phyloP scores from a whole-genome alignment of 2,329 filamentous ascomycete genomes.

The Raffaelea arxii region DNA sequence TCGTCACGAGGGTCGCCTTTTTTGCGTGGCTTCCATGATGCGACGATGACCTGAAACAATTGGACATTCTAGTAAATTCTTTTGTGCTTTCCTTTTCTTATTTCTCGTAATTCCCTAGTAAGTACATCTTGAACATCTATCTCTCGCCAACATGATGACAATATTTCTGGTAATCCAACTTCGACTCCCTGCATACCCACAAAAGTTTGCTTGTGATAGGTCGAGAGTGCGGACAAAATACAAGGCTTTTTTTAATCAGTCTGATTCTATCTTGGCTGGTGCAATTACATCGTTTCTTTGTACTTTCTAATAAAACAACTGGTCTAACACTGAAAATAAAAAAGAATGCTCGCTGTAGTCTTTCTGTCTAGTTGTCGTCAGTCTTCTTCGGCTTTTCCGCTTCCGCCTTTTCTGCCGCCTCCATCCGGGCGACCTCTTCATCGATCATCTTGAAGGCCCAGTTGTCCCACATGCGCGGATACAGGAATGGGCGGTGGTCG shows the following conservation, averaged over 20 bases:
- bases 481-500: conserved; percentile 28
- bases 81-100: not conserved
- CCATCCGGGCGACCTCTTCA: conserved; percentile 18
- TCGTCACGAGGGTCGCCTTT: conserved; percentile 56
- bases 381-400: not conserved
- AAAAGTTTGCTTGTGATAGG: conserved; percentile 7
- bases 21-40: conserved; percentile 52
- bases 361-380: too few species aligned
- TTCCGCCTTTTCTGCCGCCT: conserved; percentile 12
- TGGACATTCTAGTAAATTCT: conserved; percentile 31
- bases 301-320: not conserved
- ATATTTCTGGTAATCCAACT: conserved; percentile 16
- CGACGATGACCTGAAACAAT: conserved; percentile 59
- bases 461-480: conserved; percentile 23
- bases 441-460: conserved; percentile 23
- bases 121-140: not conserved
- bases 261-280: not conserved
- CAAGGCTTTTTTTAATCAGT: conserved; percentile 4
- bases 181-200: conserved; percentile 8
- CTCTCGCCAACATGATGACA: conserved; percentile 1
- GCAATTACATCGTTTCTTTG: not conserved
- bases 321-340: not conserved
- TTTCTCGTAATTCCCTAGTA: not conserved
- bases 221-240: conserved; percentile 11
- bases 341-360: too few species aligned